Percentiles rank a stretch among this genome's conserved stretches.
phyloP scores from a whole-genome alignment of 306 rosid genomes.

The Pterocarpus santalinus region DNA sequence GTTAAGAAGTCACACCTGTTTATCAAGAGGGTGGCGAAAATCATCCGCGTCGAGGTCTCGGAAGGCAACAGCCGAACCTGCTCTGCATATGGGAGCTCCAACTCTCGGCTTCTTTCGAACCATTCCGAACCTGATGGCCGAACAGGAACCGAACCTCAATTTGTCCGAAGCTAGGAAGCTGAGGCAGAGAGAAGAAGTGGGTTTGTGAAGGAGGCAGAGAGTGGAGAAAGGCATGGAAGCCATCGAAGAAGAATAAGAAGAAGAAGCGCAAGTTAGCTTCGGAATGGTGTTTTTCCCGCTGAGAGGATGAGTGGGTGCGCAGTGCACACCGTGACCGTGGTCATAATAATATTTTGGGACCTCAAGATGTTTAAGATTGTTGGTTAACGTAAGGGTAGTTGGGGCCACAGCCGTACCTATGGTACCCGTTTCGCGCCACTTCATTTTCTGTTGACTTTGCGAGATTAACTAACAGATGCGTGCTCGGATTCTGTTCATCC shows the following conservation, averaged over 20 bases:
- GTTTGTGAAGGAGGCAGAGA: conserved; percentile 57
- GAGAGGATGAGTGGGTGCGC: not conserved
- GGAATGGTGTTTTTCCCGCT: not conserved
- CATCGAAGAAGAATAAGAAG: conserved; percentile 55
- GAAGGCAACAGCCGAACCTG: conserved; percentile 68
- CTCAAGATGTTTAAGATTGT: not conserved
- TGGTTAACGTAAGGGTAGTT: conserved; percentile 43
- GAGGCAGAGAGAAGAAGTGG: conserved; percentile 38
- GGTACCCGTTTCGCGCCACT: conserved; percentile 70
- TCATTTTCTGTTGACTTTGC: conserved; percentile 74
- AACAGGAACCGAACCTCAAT: conserved; percentile 38
- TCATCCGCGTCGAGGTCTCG: conserved; percentile 93
- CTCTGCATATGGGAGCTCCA: conserved; percentile 58
- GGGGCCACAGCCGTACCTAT: conserved; percentile 62
- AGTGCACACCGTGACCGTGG: conserved; percentile 13
- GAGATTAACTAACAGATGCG: not conserved
- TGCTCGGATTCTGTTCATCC: not conserved
- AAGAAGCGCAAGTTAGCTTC: conserved; percentile 17
- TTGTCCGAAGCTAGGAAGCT: conserved; percentile 47
- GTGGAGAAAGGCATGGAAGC: conserved; percentile 70
- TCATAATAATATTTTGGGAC: not conserved
- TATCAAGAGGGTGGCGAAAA: conserved; percentile 94
- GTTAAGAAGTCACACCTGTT: conserved; percentile 59
- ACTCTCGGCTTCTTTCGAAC: conserved; percentile 39
- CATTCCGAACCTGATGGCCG: conserved; percentile 40